Evolutionary conservation across 2,329 filamentous ascomycete genomes (phyloP), one percentile per base, ranked within the genome.

Genomic region (Epichloe typhina): DNA sequence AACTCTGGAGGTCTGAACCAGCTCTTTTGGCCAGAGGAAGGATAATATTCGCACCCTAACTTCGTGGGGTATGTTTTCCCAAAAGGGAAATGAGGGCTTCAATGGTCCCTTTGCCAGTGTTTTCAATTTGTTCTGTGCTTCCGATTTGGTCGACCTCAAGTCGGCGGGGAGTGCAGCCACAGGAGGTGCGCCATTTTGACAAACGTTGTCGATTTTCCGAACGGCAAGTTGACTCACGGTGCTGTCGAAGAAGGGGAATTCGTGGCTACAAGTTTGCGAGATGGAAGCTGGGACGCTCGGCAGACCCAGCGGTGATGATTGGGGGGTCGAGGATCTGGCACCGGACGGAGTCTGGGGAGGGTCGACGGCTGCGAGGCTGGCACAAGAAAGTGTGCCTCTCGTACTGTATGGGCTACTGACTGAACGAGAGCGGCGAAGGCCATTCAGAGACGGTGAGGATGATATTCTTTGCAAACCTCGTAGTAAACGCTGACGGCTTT

Each of bases 11-110:
- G 79, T 79, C 52, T 82, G 79, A 11, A 96, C 81, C 36, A 97
- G 77, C 63, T 97, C 84, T 61, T 83, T 88, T 0, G 90, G 89
- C 31, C 74, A 73, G 19, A 97, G 72, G 59, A 84, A 88, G 5
- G 80, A 76, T 52, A 97, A 76, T 47, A 96, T 81, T 41, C 86
- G 73, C 58, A 95, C 74, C 57, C 84, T 83, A 50, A 97, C 74
- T 69, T 98, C 93, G 46, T 82, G 73, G 0, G 93, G 93, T 73
- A 97, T 78, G 41, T 79, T 77, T 12, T 73, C 76, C 89, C 90
- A 96, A 57, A 94, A 86, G 56, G 85, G 80, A 64, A 75, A 74
- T 8, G 69, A 64, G 2, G 59, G 57, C 57, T 69, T 72, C 26
- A 55, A 57, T 23, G 52, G 46, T 23, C 53, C 47, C 33, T 56